Conservation (phyloP, 345 rosid species). For the Heritiera fomes region DNA sequence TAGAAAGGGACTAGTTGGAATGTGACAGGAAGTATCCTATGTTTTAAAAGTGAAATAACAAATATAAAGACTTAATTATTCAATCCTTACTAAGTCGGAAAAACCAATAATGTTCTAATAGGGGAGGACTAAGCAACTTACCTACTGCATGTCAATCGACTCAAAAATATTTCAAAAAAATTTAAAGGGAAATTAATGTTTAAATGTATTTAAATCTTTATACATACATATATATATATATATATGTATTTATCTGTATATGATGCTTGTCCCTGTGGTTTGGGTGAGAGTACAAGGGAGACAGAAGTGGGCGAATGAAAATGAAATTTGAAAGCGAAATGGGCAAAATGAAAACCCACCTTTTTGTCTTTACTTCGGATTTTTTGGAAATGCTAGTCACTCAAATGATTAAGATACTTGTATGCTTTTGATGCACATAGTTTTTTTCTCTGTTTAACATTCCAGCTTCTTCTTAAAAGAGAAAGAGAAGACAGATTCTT, state of each 20-base stretch:
- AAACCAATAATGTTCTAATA: neutral
- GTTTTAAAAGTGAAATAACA: neutral
- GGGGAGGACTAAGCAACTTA: neutral
- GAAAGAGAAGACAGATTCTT: neutral
- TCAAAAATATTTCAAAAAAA: neutral
- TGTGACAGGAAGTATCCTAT: conserved; percentile 7
- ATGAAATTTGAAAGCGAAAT: neutral
- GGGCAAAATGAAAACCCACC: neutral
- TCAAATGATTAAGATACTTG: conserved; percentile 29
- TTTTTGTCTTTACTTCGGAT: conserved; percentile 17
- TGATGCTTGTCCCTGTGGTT: neutral
- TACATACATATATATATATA: no score
- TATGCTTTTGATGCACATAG: conserved; percentile 31
- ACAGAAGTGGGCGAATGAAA: neutral
- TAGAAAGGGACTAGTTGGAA: conserved; percentile 2
- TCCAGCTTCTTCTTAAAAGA: conserved; percentile 3
- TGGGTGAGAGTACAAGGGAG: neutral
- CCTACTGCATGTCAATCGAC: neutral
- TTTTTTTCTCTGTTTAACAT: neutral
- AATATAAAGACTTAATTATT: neutral
- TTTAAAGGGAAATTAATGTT: neutral
- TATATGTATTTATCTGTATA: no score
- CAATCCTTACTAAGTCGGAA: neutral
- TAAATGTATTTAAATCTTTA: neutral
- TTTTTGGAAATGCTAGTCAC: conserved; percentile 5